phyloP scores from a whole-genome alignment of 2,329 filamentous ascomycete species.

The Cladobotryum mycophilum region DNA sequence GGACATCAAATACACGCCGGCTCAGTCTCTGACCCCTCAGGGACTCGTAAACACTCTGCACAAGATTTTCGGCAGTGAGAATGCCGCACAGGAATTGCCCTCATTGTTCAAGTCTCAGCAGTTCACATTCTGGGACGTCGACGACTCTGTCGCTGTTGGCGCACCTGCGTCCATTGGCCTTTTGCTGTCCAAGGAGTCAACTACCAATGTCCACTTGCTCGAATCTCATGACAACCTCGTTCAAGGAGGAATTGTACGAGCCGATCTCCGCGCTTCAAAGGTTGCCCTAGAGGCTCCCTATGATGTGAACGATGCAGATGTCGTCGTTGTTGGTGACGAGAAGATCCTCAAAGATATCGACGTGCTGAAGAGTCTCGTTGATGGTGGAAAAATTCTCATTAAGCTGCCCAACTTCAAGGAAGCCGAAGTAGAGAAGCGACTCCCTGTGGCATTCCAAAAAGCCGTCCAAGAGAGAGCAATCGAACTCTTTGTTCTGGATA shows the following conservation, averaged over 20 bases:
- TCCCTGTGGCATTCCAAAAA: constrained; percentile 66
- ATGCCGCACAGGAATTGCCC: constrained; percentile 33
- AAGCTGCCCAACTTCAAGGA: constrained; percentile 75
- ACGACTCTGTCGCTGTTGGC: constrained; percentile 60
- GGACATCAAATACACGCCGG: constrained; percentile 85
- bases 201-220: constrained; percentile 54
- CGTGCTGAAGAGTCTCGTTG: constrained; percentile 62
- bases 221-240: constrained; percentile 59
- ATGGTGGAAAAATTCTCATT: constrained; percentile 66
- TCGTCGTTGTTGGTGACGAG: constrained; percentile 71
- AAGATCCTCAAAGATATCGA: constrained; percentile 75
- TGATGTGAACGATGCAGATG: constrained; percentile 69
- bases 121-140: constrained; percentile 91
- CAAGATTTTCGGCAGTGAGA: constrained; percentile 50
- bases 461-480: constrained; percentile 63
- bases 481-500: constrained; percentile 69
- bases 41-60: constrained; percentile 46
- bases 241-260: constrained; percentile 73
- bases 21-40: constrained; percentile 50
- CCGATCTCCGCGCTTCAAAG: constrained; percentile 77
- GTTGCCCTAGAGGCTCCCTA: constrained; percentile 83
- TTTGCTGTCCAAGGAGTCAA: constrained; percentile 66
- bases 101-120: constrained; percentile 61
- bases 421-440: constrained; percentile 82
- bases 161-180: constrained; percentile 57